These are phyloP conservation scores for Ophiostoma quercus DNA, from an alignment of 2,329 filamentous ascomycete species.

Conservation along the genomic window DNA sequence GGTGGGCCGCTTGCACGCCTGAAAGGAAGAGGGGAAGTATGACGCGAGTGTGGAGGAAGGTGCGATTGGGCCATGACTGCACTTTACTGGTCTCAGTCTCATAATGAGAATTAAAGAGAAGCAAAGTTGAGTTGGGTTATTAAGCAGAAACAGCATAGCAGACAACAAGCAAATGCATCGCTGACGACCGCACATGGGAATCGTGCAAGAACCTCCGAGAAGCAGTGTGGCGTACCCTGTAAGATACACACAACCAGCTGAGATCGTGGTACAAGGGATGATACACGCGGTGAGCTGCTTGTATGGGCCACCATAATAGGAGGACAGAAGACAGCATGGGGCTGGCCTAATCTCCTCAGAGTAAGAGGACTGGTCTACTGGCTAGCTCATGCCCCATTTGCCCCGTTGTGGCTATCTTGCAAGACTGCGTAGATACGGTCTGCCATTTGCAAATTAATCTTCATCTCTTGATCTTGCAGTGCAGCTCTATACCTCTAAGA, in stretches of 20 bases:
- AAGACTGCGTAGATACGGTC: neutral
- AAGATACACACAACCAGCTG: too few species aligned
- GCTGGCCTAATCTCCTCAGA: too few species aligned
- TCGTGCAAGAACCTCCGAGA: neutral
- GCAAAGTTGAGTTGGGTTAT: too few species aligned
- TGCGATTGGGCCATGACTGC: neutral
- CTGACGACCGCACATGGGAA: neutral
- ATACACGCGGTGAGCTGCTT: too few species aligned
- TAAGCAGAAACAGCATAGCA: too few species aligned
- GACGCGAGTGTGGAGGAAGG: slow-evolving; percentile 7
- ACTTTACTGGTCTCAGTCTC: too few species aligned
- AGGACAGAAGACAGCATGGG: too few species aligned
- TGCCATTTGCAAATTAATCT: neutral
- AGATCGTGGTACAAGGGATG: too few species aligned
- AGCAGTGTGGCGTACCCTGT: neutral
- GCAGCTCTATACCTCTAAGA: neutral
- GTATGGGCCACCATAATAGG: too few species aligned
- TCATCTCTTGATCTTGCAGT: neutral
- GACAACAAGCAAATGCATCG: neutral
- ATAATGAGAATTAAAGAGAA: too few species aligned
- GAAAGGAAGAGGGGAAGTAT: slow-evolving; percentile 8
- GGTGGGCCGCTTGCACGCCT: slow-evolving; percentile 2
- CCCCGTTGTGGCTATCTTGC: neutral
- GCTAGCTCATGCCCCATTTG: neutral
- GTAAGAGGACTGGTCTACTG: neutral